phyloP scores from a whole-genome alignment of 2,329 filamentous ascomycete genomes.

The Aphanocladium album region DNA sequence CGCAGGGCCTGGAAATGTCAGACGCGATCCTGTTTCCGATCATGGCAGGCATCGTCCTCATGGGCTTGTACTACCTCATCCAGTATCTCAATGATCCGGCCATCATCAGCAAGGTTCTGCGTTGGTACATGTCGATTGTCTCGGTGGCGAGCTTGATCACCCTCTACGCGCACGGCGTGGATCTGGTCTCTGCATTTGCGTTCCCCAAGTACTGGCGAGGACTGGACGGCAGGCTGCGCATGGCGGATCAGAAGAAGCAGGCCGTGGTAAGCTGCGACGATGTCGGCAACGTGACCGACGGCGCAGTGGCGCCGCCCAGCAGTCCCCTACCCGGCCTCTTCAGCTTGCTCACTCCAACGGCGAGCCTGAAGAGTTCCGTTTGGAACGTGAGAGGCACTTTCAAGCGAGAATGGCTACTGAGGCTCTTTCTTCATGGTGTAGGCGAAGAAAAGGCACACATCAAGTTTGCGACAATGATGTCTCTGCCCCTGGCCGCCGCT shows the following conservation, averaged over 20 bases:
- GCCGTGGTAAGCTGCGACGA: constrained; percentile 34
- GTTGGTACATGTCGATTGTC: constrained; percentile 76
- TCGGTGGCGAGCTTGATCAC: constrained; percentile 72
- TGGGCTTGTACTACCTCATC: constrained; percentile 79
- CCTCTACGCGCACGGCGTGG: constrained; percentile 66
- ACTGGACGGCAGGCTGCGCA: constrained; percentile 37
- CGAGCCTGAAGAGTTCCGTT: constrained; percentile 18
- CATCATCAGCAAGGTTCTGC: constrained; percentile 75
- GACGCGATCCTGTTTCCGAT: constrained; percentile 85
- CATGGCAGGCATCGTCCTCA: constrained; percentile 65
- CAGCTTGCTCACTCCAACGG: constrained; percentile 28
- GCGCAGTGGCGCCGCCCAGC: constrained; percentile 20
- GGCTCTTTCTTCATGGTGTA: constrained; percentile 47
- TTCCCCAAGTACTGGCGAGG: constrained; percentile 68
- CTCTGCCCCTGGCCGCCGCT: constrained; percentile 48
- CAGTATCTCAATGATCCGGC: constrained; percentile 80
- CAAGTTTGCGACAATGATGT: constrained; percentile 53
- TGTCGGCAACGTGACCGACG: constrained; percentile 25
- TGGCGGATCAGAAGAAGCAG: constrained; percentile 37
- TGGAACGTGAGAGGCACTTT: constrained; percentile 51
- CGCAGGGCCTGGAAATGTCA: constrained; percentile 53
- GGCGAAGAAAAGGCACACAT: constrained; percentile 43
- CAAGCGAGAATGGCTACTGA: constrained; percentile 47
- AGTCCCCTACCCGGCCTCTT: constrained; percentile 28
- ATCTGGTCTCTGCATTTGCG: constrained; percentile 59